phyloP scores from a whole-genome alignment of 2,329 filamentous ascomycete genomes.

The Sporothrix globosa region DNA sequence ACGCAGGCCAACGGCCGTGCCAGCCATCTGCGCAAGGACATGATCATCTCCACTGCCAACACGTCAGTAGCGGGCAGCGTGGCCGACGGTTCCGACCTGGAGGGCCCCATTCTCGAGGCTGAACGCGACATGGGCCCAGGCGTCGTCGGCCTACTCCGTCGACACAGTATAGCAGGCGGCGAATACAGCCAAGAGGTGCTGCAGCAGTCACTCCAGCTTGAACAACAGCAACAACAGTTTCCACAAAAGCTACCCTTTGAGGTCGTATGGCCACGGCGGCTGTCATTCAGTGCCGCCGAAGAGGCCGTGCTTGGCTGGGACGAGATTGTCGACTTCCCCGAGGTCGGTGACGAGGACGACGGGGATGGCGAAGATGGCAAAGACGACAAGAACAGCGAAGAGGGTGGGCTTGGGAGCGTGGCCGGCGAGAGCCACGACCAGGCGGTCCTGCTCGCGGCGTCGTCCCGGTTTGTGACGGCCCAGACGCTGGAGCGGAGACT shows the following conservation, averaged over 20 bases:
- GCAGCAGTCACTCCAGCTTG: not conserved
- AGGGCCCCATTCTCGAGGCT: conserved; percentile 55
- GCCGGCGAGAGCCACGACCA: conserved; percentile 22
- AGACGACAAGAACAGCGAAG: not conserved
- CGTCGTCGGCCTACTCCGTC: conserved; percentile 60
- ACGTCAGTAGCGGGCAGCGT: conserved; percentile 63
- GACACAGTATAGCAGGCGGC: conserved; percentile 58
- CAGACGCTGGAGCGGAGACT: conserved; percentile 61
- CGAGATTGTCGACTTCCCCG: conserved; percentile 52
- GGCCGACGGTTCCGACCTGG: conserved; percentile 62
- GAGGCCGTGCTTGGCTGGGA: conserved; percentile 73
- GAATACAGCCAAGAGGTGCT: not conserved
- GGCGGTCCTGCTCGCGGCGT: conserved; percentile 27
- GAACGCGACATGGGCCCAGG: conserved; percentile 47
- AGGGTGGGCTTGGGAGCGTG: conserved; percentile 36
- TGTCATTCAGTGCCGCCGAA: conserved; percentile 76
- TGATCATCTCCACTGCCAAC: conserved; percentile 49
- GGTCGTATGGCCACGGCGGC: conserved; percentile 65
- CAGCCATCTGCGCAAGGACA: conserved; percentile 50
- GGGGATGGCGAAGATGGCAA: conserved; percentile 21
- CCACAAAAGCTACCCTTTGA: conserved; percentile 1
- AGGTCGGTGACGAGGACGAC: conserved; percentile 34
- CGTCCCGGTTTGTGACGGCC: conserved; percentile 45
- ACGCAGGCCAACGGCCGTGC: conserved; percentile 38
- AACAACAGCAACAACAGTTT: conserved; percentile 20